Conservation (phyloP, 768 basidiomycete species). For the Mycena vulgaris region DNA sequence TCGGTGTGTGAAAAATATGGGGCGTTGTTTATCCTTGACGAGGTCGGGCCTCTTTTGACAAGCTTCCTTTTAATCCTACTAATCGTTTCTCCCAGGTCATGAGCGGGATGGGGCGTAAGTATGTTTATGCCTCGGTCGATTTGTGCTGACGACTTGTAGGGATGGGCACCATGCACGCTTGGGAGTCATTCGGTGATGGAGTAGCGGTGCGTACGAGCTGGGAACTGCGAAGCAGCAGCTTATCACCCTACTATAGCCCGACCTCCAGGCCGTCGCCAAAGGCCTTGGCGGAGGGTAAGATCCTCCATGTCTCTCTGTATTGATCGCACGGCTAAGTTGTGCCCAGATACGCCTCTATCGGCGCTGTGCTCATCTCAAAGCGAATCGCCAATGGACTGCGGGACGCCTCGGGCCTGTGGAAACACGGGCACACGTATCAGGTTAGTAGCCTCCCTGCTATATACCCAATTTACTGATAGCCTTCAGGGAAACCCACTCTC, state of each 20-base stretch:
- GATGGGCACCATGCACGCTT: constrained; percentile 90
- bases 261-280: constrained; percentile 91
- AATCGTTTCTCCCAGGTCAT: constrained; percentile 66
- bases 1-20: constrained; percentile 84
- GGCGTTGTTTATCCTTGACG: constrained; percentile 89
- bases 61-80: not conserved
- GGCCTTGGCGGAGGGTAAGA: constrained; percentile 90
- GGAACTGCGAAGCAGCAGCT: not conserved
- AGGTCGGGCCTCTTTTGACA: constrained; percentile 56
- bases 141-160: constrained; percentile 58
- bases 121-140: not conserved
- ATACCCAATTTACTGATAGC: not conserved
- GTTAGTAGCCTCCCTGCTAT: too few relatives aligned
- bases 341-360: constrained; percentile 83
- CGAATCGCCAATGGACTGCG: constrained; percentile 79
- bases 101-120: constrained; percentile 92
- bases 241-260: constrained; percentile 62
- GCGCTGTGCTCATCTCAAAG: constrained; percentile 83
- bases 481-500: constrained; percentile 75
- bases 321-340: not conserved
- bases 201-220: constrained; percentile 56
- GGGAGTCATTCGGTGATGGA: constrained; percentile 88
- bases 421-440: constrained; percentile 91
- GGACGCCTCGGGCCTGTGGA: constrained; percentile 79
- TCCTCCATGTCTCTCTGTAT: not conserved